Base-by-base conservation (phyloP, 305 asterid genomes). In the Fraxinus albicans region DNA sequence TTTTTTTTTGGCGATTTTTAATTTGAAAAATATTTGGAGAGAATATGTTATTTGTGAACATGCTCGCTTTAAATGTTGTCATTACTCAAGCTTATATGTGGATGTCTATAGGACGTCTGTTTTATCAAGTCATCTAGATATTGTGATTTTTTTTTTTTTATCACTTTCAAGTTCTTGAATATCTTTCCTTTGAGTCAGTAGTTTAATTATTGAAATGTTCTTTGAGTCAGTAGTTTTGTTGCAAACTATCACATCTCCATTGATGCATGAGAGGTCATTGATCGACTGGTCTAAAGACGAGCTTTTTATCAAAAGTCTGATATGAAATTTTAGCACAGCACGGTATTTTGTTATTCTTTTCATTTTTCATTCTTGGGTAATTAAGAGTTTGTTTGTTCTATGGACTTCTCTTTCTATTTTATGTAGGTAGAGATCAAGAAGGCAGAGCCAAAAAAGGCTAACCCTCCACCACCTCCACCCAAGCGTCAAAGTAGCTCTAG, bases 361-460 rank as follows among this genome's bases (percentile, higher is more conserved):
- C 13, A 73, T 6, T 34, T 17, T 76, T 2, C 55, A 6, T 75
- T 75, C 53, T 63, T 29, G 40, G 42, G 76, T 70, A 70, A 70
- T 29, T 31, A 70, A 29, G 76, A 27, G 29, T 58, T 7, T 53
- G 8, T 63, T 23, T 4, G 58, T 3, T 76, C 31, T 77, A 44
- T 23, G 40, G n/a, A 10, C 65, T 83, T 31, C 78, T 81, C 63
- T 75, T 72, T 72, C 21, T 70, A 23, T 82, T 60, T 84, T 53
- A 29, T 75, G 76, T 31, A 90, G 93, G 93, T 90, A 77, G 93
- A 90, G 83, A 90, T 90, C 83, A 90, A 90, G 90, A 90, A 87
- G 85, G 92, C 92, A 47, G 93, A 90, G 85, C 93, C 93, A 0
- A 90, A 89, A 86, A 90, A 89, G 80, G 86, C 90, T 13, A 90